Conservation (phyloP, 2,329 filamentous ascomycete species). For the Zymoseptoria crescenta region DNA sequence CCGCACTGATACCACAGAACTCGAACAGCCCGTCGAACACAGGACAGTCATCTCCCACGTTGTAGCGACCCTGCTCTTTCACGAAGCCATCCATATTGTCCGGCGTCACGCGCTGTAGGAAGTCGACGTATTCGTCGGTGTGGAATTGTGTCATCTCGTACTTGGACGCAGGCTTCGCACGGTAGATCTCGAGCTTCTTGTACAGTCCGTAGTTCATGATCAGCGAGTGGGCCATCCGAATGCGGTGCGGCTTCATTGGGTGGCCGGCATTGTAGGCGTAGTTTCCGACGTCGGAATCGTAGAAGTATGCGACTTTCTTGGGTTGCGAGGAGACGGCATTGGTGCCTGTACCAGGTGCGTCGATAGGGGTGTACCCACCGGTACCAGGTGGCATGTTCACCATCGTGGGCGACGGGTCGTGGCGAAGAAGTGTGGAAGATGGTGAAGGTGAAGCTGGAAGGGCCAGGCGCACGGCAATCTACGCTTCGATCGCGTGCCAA, state of each 20-base stretch:
- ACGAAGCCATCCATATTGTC: constrained; percentile 96
- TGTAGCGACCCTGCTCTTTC: constrained; percentile 77
- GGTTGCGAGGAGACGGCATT: constrained; percentile 45
- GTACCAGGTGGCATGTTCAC: constrained; percentile 34
- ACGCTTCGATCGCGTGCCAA: not conserved
- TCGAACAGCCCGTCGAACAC: constrained; percentile 65
- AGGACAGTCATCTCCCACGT: constrained; percentile 56
- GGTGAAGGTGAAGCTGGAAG: not conserved
- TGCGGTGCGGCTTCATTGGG: constrained; percentile 61
- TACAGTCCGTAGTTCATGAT: constrained; percentile 69
- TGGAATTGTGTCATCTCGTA: constrained; percentile 69
- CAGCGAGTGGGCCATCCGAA: constrained; percentile 57
- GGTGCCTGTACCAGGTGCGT: constrained; percentile 40
- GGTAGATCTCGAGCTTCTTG: constrained; percentile 64
- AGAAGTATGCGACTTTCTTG: constrained; percentile 95
- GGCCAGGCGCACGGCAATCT: not conserved
- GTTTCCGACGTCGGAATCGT: constrained; percentile 96
- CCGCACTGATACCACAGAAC: constrained; percentile 62
- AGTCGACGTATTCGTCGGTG: constrained; percentile 65
- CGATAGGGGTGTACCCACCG: constrained; percentile 40
- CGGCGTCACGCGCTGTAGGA: constrained; percentile 79
- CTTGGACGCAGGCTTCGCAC: constrained; percentile 45
- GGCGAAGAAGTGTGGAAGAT: not conserved
- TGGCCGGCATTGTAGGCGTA: constrained; percentile 83
- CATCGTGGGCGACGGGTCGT: constrained; percentile 34